A percentile compares a stretch with the other conserved stretches of the same genome.
phyloP scores from a whole-genome alignment of 192 early-diverging fungal genomes.

The Kickxella alabastrina region DNA sequence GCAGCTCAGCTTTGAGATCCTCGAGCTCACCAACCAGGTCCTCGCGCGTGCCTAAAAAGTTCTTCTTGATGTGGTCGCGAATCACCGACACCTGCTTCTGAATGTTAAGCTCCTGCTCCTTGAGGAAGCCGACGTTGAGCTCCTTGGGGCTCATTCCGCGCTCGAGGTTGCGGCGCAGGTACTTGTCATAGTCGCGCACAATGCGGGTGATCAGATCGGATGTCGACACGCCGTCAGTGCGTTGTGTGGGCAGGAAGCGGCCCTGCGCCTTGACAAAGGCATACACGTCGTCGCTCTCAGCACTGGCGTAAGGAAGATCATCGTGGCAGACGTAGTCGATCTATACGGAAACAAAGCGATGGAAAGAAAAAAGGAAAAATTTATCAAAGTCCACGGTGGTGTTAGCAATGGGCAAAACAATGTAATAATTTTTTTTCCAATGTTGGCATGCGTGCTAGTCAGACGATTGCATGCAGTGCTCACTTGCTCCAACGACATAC shows the following conservation, averaged over 20 bases:
- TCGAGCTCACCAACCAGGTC: constrained; percentile 61
- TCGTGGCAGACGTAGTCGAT: constrained; percentile 86
- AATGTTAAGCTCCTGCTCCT: constrained; percentile 71
- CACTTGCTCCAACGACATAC: too few relatives aligned
- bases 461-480: too few relatives aligned
- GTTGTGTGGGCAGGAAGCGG: constrained; percentile 58
- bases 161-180: constrained; percentile 79
- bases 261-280: constrained; percentile 75
- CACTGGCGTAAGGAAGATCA: constrained; percentile 69
- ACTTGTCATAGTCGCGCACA: constrained; percentile 80
- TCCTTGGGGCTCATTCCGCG: constrained; percentile 78
- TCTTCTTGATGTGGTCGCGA: constrained; percentile 64
- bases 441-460: neutral
- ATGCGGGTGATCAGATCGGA: constrained; percentile 82
- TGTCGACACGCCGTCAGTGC: constrained; percentile 79
- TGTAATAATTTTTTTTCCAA: too few relatives aligned
- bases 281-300: constrained; percentile 71
- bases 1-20: constrained; percentile 61
- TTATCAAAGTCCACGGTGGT: too few relatives aligned
- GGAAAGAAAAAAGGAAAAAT: too few relatives aligned
- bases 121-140: constrained; percentile 75
- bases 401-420: too few relatives aligned
- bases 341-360: constrained; percentile 12
- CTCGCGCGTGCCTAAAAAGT: constrained; percentile 61
- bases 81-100: constrained; percentile 73